These are phyloP conservation scores for Sphaerulina musiva DNA, from an alignment of 2,329 filamentous ascomycete species.

Conservation along the genomic window DNA sequence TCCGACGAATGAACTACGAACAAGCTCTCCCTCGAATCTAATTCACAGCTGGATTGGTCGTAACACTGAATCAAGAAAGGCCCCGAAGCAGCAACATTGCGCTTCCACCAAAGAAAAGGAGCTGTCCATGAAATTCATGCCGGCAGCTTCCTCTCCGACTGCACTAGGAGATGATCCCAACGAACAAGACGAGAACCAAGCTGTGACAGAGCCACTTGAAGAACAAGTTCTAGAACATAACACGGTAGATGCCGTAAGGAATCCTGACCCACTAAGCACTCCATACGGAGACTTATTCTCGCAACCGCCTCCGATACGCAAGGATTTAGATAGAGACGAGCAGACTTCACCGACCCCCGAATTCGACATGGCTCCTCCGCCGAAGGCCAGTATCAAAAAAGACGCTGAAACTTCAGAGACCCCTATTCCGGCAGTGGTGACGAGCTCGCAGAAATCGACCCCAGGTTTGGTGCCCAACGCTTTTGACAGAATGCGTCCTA, in stretches of 20 bases:
- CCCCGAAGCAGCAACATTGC: slow-evolving; percentile 4
- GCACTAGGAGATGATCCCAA: background rate
- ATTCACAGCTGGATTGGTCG: slow-evolving; percentile 45
- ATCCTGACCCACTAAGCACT: slow-evolving; percentile 24
- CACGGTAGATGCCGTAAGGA: slow-evolving; percentile 15
- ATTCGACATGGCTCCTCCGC: background rate
- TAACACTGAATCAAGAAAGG: slow-evolving; percentile 29
- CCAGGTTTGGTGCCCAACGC: slow-evolving; percentile 52
- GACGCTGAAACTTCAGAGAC: slow-evolving; percentile 12
- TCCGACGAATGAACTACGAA: background rate
- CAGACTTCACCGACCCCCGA: background rate
- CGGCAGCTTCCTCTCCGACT: background rate
- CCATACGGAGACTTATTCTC: slow-evolving; percentile 26
- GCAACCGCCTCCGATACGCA: slow-evolving; percentile 19
- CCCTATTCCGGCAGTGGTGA: slow-evolving; percentile 29
- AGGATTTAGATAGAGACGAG: background rate
- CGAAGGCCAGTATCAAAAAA: background rate
- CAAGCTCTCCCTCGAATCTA: slow-evolving; percentile 31
- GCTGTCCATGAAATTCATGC: slow-evolving; percentile 1
- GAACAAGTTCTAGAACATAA: background rate
- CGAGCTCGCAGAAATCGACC: slow-evolving; percentile 31
- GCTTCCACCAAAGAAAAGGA: slow-evolving; percentile 10
- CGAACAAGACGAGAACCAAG: background rate
- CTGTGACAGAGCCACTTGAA: too few species aligned
- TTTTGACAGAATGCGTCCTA: slow-evolving; percentile 59